Conservation (phyloP, 352 stramenopile species). For the Phytopythium oedochilum region DNA sequence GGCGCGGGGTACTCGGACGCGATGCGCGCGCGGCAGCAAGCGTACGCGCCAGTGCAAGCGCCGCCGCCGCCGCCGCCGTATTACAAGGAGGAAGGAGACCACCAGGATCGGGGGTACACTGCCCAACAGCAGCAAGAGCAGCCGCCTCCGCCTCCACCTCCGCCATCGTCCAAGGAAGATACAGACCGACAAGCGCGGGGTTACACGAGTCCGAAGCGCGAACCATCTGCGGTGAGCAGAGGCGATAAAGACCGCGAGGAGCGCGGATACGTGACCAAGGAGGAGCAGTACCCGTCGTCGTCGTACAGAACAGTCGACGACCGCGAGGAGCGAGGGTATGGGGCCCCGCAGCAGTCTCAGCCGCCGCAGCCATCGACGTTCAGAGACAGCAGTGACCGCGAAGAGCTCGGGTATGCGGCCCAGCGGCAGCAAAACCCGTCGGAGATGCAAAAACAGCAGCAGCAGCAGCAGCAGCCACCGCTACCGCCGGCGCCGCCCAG, state of each 20-base stretch:
- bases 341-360: neutral
- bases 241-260: neutral
- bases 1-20: slow-evolving; percentile 24
- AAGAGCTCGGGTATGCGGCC: slow-evolving; percentile 8
- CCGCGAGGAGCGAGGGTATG: slow-evolving; percentile 9
- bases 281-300: neutral
- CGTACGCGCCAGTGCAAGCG: slow-evolving; percentile 25
- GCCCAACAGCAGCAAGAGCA: neutral
- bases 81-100: slow-evolving; percentile 2
- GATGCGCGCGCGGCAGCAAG: slow-evolving; percentile 27
- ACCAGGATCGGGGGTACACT: neutral
- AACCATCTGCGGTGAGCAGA: neutral
- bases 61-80: neutral
- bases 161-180: slow-evolving; percentile 8
- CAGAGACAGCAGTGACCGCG: slow-evolving; percentile 4
- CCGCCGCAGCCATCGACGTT: slow-evolving; percentile 5
- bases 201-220: neutral
- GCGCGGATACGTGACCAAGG: neutral
- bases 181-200: neutral
- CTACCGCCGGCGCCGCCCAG: slow-evolving; percentile 9
- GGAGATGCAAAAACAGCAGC: no score
- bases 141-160: neutral
- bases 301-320: slow-evolving; percentile 3
- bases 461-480: slow-evolving; percentile 6
- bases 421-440: slow-evolving; percentile 4